Evolutionary conservation across 352 stramenopile species (phyloP).

Genomic region (Sclerospora graminicola): DNA sequence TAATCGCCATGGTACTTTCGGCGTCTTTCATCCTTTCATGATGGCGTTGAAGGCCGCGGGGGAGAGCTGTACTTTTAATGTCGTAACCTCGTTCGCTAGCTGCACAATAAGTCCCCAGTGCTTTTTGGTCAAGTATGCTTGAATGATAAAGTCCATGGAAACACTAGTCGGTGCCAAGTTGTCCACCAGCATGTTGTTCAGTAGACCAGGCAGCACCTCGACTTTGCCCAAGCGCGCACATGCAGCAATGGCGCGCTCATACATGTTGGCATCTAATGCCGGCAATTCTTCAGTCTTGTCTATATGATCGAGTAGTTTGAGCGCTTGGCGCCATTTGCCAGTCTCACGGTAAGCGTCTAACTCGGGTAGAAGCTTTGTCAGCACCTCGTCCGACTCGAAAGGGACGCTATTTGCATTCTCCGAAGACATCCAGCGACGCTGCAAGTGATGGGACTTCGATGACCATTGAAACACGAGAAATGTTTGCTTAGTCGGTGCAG

Average conservation of each 20-base stretch:
- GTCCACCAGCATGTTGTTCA: constrained; percentile 76
- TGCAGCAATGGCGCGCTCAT: constrained; percentile 67
- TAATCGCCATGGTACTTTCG: constrained; percentile 32
- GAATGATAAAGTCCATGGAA: constrained; percentile 74
- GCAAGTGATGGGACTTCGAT: background rate
- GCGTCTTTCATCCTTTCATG: constrained; percentile 55
- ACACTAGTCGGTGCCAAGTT: constrained; percentile 43
- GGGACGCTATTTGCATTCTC: constrained; percentile 6
- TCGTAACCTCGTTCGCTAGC: constrained; percentile 29
- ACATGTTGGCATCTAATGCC: constrained; percentile 54
- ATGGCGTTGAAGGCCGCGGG: constrained; percentile 59
- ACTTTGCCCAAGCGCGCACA: constrained; percentile 76
- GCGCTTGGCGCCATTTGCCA: constrained; percentile 62
- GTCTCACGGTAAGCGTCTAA: constrained; percentile 41
- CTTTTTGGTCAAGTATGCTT: constrained; percentile 62
- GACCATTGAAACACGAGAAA: constrained; percentile 4
- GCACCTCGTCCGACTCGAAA: constrained; percentile 10
- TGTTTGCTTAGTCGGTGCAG: constrained; percentile 7
- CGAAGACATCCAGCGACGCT: constrained; percentile 14
- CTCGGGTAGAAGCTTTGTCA: constrained; percentile 26
- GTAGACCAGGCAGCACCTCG: constrained; percentile 55
- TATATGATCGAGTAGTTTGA: constrained; percentile 61
- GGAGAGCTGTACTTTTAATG: constrained; percentile 43
- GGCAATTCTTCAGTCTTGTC: constrained; percentile 46
- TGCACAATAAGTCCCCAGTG: constrained; percentile 52